Base-by-base conservation (phyloP, 192 early-diverging fungal species). In the Oehlia diaphana region DNA sequence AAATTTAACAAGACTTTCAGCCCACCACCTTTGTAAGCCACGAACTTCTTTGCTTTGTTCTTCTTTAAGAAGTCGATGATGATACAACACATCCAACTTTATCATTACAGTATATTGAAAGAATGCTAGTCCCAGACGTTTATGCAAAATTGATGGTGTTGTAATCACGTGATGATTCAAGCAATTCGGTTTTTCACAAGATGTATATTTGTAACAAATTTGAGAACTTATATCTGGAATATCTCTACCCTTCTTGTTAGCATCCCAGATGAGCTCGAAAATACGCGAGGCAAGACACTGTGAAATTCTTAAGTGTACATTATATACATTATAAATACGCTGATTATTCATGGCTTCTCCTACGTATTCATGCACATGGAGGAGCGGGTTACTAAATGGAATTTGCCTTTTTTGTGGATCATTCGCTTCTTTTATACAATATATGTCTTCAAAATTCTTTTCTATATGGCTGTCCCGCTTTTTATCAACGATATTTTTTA, bases 211-310 rank as follows among this genome's bases (percentile, higher is more conserved):
- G 13, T 63, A 63, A 39, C 62, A 76, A 12, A 76, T 76, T 64
- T 23, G 9, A 35, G 75, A 65, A 65, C 35, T 2, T 65, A 63
- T 65, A 5, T 64, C 39, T 44, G 53, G 61, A 64, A 62, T 75
- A 2, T 37, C 14, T 58, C 2, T 75, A 75, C 73, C 73, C 0
- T 37, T 31, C 14, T 62, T 1, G 3, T 33, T 9, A 9, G 26
- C 62, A 0, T 63, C 21, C 33, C 33, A 26, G n/a, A 76, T 76
- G 10, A 64, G 63, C 6, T 64, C 62, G 28, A 28, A 76, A 10
- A 76, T 65, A 76, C 64, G 39, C 19, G 35, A 64, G 37, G 21
- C 75, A 65, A 76, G 75, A 64, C 37, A 76, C 4, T 64, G 21
- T 6, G 75, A 62, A 26, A 76, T 76, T 31, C 31, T 44, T 1